Conservation (phyloP, 2,329 filamentous ascomycete species). For the Aspergillus sp. region DNA sequence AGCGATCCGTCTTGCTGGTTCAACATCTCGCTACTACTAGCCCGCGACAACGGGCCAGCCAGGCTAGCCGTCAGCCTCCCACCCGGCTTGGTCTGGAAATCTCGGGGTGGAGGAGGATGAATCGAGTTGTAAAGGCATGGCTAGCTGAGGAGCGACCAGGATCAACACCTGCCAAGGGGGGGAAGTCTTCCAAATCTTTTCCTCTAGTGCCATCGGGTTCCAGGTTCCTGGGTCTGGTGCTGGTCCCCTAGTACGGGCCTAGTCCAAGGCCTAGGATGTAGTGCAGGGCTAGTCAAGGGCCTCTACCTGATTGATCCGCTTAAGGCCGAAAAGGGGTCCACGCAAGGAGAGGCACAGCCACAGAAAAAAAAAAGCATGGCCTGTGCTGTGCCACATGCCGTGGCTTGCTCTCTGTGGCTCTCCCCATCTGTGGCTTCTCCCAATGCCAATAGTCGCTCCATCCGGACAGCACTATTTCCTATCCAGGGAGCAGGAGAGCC, state of each 20-base stretch:
- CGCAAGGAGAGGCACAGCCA: conserved; percentile 12
- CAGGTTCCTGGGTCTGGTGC: conserved; percentile 10
- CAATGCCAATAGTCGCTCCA: conserved; percentile 2
- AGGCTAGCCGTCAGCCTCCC: neutral
- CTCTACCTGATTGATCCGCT: neutral
- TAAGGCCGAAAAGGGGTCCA: neutral
- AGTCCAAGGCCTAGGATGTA: neutral
- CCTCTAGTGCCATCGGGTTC: conserved; percentile 6
- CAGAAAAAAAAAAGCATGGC: neutral
- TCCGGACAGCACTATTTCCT: conserved; percentile 1
- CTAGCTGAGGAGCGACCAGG: conserved; percentile 4
- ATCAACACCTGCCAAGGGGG: conserved; percentile 3
- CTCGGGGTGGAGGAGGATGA: neutral
- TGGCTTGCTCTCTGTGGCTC: conserved; percentile 17
- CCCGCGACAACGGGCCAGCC: neutral
- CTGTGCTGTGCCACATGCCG: neutral
- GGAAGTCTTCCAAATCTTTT: conserved; percentile 11
- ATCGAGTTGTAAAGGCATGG: neutral
- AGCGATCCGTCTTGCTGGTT: conserved; percentile 1
- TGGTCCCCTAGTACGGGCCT: neutral
- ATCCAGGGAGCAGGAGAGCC: conserved; percentile 8
- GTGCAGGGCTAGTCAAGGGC: neutral
- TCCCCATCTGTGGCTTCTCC: conserved; percentile 18
- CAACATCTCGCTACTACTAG: neutral
- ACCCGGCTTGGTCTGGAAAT: too few relatives aligned